These are phyloP conservation scores for Malania oleifera DNA, from an alignment of 164 flowering plant genomes.

Conservation along the genomic window DNA sequence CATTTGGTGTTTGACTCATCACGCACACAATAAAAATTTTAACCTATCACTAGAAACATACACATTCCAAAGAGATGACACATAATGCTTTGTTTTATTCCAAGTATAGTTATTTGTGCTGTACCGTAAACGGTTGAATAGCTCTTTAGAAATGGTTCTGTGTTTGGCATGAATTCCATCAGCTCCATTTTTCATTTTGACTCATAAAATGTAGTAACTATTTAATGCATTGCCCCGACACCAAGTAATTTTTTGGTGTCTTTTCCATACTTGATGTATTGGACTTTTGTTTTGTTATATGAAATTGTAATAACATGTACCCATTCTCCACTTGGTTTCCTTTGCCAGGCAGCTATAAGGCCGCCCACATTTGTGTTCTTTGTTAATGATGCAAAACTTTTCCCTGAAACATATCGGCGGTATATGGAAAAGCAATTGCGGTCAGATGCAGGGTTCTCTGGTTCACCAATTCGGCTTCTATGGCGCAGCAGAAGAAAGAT, in stretches of 20 bases:
- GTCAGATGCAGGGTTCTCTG: slow-evolving; percentile 78
- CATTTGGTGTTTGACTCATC: too few species aligned
- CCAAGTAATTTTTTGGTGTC: neutral
- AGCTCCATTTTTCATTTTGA: too few species aligned
- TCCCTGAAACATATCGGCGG: slow-evolving; percentile 81
- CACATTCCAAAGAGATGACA: too few species aligned
- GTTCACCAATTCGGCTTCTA: slow-evolving; percentile 92
- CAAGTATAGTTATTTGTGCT: too few species aligned
- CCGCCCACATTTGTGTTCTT: slow-evolving; percentile 99
- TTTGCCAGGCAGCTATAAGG: slow-evolving; percentile 88
- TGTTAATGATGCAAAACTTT: slow-evolving; percentile 96
- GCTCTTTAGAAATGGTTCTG: too few species aligned
- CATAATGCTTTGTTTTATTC: too few species aligned
- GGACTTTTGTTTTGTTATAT: neutral
- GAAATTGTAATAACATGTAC: neutral
- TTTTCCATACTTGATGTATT: neutral
- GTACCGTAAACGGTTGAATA: too few species aligned
- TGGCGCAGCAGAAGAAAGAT: slow-evolving; percentile 90
- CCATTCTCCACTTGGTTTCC: slow-evolving; percentile 4
- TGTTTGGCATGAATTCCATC: too few species aligned
- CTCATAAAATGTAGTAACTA: too few species aligned
- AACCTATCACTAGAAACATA: too few species aligned
- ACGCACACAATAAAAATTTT: too few species aligned
- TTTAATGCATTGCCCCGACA: too few species aligned
- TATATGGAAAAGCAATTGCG: slow-evolving; percentile 98